Base-by-base conservation (phyloP, 495 filamentous ascomycete genomes). In the Neurospora africana region DNA sequence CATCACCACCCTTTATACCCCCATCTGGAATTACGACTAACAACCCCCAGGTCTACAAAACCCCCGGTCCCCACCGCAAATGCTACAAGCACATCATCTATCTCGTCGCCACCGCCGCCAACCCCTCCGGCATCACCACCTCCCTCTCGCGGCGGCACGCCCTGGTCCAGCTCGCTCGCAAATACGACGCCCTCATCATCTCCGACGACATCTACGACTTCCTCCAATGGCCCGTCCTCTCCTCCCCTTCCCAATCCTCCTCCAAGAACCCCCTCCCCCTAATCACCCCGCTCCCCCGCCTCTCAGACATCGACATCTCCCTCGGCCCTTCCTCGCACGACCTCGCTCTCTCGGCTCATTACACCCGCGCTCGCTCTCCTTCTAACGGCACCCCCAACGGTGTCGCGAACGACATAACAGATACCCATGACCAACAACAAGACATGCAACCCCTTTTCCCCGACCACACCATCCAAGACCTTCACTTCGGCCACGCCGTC, bases 161-260 rank as follows among this genome's bases (percentile, higher is more conserved):
- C 17, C 84, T 97, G 2, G 87, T 97, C 7, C 78, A 81, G 8
- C 75, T 95, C 5, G 94, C 93, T 3, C 85, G 93, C 15, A 80
- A 88, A 38, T 87, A 89, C 77, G 89, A 97, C 76, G 92, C 92
- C 5, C 81, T 97, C 7, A 79, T 97, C 67, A 85, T 97, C n/a
- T 86, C 86, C 15, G 94, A 97, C 81, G 94, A 97, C 79, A 93
- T 98, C 1, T 98, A 98, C 73, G 94, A 97, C 79, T 89, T 93
- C 72, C 84, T 97, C 0, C 91, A 92, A 77, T 95, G 93, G 89
- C 85, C 87, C 7, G 69, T 74, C 68, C 69, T 71, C 15, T 83
- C 74, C 72, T 19, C 69, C 75, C 0, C 17, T 23, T 47, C 38
- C 19, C 5, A 15, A 0, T 44, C 41, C 19, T 13, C 39, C 53